Base-by-base conservation (phyloP, 164 flowering plant species). In the Nymphaea colorata region DNA sequence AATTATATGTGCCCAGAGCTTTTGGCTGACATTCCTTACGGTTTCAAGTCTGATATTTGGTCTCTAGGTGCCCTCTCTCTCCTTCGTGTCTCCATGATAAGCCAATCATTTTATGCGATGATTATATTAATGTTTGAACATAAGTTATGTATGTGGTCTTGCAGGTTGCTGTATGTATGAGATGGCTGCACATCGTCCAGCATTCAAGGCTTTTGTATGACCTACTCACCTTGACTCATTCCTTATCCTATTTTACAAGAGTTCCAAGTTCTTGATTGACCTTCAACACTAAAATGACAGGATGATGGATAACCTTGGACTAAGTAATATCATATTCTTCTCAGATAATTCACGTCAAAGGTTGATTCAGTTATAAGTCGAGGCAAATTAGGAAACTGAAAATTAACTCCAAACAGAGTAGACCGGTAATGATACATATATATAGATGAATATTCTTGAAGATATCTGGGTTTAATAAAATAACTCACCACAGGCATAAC, bases 1-100 rank as follows among this genome's bases (percentile, higher is more conserved):
- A 94, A 94, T 80, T 94, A 94, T 80, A 94, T 94, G 99, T 94
- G 99, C 72, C 99, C 99, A 66, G 99, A 94, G 79, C 86, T 94
- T 70, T 95, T 94, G 70, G 88, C 99, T 47, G 99, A 94, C 78
- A 94, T 94, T 72, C 99, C 99, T 36, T 94, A 94, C 76, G 99
- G 99, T 71, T 94, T 94, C 80, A 94, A 94, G 73, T 94, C 99
- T 14, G 99, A 94, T 78, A 94, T 94, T 67, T 94, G 99, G 99
- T 94, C 99, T 51, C 82, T 94, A 65, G 99, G 99, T 94, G 84
- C 36, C 36, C 36, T 25, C 36, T 25, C 36, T 25, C 36, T 51
- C 57, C 14, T 51, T 10, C 57, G 14, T 51, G 57, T 51, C 12
- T 10, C 14, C 14, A 51, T 15, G 14, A 51, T 51, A 15, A 2